Percentiles rank a stretch among this genome's conserved stretches.
Evolutionary conservation across 108 stramenopile species (phyloP).

Genomic region (Nitzschia sp.): DNA sequence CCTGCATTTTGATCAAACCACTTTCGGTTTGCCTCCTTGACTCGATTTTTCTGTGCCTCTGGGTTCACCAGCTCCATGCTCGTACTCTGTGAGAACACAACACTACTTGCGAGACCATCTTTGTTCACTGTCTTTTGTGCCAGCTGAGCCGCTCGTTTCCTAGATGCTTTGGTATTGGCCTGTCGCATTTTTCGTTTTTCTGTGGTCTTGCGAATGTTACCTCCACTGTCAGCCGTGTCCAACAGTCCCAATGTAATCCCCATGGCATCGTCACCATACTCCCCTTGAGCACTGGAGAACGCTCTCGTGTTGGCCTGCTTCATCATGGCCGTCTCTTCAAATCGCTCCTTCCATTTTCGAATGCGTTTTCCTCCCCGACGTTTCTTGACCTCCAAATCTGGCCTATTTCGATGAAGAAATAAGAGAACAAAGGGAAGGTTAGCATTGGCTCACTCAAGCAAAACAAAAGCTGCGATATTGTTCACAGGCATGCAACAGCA

Average conservation of each 20-base stretch:
- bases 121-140: constrained; percentile 48
- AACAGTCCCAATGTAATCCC: constrained; percentile 87
- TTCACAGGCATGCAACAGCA: background rate
- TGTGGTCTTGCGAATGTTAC: constrained; percentile 61
- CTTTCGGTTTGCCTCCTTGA: constrained; percentile 75
- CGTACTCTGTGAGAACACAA: constrained; percentile 85
- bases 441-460: background rate
- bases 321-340: constrained; percentile 93
- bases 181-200: constrained; percentile 79
- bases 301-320: constrained; percentile 89
- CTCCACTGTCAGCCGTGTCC: constrained; percentile 71
- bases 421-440: background rate
- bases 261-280: constrained; percentile 96
- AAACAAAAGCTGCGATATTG: background rate
- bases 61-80: constrained; percentile 88
- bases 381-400: constrained; percentile 81
- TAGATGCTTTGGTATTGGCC: constrained; percentile 74
- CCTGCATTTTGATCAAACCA: constrained; percentile 88
- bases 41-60: constrained; percentile 66
- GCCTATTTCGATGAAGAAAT: constrained; percentile 40
- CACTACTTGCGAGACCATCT: constrained; percentile 76
- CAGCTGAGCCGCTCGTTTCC: constrained; percentile 64
- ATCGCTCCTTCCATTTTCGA: constrained; percentile 88
- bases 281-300: constrained; percentile 75
- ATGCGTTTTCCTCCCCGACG: constrained; percentile 94